Evolutionary conservation across 2,329 filamentous ascomycete species (phyloP).

Genomic region (Whalleya microplaca): DNA sequence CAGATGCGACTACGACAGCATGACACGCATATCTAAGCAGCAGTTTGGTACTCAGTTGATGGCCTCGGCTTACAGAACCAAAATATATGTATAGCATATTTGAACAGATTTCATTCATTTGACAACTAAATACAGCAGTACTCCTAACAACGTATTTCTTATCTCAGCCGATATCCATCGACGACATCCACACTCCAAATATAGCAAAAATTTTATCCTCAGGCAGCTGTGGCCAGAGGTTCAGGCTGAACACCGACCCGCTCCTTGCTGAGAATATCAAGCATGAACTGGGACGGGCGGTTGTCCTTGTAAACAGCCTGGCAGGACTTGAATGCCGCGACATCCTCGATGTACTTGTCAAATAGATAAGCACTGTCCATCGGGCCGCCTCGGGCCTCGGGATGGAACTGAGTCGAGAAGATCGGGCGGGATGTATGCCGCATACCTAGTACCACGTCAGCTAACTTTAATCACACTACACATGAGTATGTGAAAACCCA

Average conservation of each 20-base stretch:
- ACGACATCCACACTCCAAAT: neutral
- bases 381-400: constrained; percentile 95
- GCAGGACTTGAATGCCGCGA: constrained; percentile 84
- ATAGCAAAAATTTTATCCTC: constrained; percentile 4
- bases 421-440: constrained; percentile 96
- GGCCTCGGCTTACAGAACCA: no score
- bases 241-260: constrained; percentile 84
- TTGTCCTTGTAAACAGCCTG: constrained; percentile 82
- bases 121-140: neutral
- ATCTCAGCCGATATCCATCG: neutral
- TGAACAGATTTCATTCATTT: no score
- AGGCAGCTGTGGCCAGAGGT: constrained; percentile 57
- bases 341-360: constrained; percentile 91
- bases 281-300: constrained; percentile 82
- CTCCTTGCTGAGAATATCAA: constrained; percentile 91
- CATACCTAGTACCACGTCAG: constrained; percentile 58
- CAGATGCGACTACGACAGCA: no score
- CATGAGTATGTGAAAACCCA: constrained; percentile 32
- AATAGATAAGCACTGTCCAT: constrained; percentile 96
- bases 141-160: neutral
- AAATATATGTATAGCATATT: no score
- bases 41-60: no score
- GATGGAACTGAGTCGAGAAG: constrained; percentile 98
- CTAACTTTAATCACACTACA: neutral
- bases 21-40: no score